A percentile compares a stretch with the other conserved stretches of the same genome.
Conservation (phyloP, 139 green algal genomes). For the Desmodesmus armatus region DNA sequence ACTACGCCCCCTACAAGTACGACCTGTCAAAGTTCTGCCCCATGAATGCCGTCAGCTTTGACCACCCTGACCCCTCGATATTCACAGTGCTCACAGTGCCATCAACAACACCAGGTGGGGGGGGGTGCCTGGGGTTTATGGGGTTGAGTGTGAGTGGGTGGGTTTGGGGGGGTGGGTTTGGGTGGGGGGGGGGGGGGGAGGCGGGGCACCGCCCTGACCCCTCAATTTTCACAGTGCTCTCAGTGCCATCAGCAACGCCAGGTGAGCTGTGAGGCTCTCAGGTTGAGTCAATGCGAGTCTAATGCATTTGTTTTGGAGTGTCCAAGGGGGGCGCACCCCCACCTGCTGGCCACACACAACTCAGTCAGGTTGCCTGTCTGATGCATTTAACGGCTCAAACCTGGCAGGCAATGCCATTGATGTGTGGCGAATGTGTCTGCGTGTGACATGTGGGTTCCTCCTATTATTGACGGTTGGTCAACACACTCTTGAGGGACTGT, state of each 20-base stretch:
- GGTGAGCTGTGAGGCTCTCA: constrained; percentile 49
- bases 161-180: neutral
- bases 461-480: no score
- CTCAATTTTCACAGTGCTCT: constrained; percentile 97
- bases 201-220: constrained; percentile 91
- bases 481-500: neutral
- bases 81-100: constrained; percentile 95
- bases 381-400: no score
- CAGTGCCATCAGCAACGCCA: constrained; percentile 70
- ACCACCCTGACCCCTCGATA: constrained; percentile 92
- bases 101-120: constrained; percentile 64
- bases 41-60: constrained; percentile 72
- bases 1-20: constrained; percentile 86
- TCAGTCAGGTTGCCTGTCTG: no score
- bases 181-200: no score
- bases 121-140: no score
- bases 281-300: no score
- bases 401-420: no score
- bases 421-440: no score
- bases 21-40: constrained; percentile 79
- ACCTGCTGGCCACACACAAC: no score
- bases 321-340: no score
- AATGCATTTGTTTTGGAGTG: no score
- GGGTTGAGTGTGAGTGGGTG: neutral
- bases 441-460: no score